A percentile compares a stretch with the other conserved stretches of the same genome.
Conservation (phyloP, 169 alveolate species). For the Babesia sp. region DNA sequence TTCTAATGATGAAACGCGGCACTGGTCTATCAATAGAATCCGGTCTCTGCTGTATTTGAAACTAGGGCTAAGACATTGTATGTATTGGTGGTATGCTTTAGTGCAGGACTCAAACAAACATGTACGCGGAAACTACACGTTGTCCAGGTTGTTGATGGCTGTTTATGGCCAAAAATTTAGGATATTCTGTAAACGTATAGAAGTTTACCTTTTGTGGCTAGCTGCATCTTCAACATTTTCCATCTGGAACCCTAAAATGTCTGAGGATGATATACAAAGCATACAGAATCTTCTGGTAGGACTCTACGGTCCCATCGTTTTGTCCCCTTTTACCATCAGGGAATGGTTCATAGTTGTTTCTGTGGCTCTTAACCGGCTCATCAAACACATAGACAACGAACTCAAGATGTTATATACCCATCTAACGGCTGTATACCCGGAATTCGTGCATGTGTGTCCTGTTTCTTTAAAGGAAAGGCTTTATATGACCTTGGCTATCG, state of each 20-base stretch:
- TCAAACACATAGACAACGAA: background rate
- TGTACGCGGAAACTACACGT: background rate
- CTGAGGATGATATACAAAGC: background rate
- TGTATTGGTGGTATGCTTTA: conserved; percentile 18
- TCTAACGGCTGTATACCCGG: background rate
- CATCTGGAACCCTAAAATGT: background rate
- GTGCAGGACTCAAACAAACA: background rate
- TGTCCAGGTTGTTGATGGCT: conserved; percentile 1
- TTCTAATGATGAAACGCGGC: background rate
- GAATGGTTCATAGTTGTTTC: background rate
- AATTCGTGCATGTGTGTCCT: background rate
- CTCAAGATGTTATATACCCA: background rate
- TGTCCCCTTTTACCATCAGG: conserved; percentile 3
- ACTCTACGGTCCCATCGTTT: background rate
- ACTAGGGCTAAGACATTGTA: background rate
- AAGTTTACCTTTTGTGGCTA: background rate
- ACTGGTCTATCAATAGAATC: background rate
- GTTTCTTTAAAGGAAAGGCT: background rate
- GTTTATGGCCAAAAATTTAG: background rate
- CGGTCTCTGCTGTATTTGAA: background rate
- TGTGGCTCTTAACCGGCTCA: background rate
- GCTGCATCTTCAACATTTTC: background rate
- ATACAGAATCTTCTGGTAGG: background rate
- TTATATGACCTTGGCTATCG: background rate
- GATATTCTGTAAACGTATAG: background rate